Conservation (phyloP, 2,329 filamentous ascomycete species). For the Coleophoma crateriformis region DNA sequence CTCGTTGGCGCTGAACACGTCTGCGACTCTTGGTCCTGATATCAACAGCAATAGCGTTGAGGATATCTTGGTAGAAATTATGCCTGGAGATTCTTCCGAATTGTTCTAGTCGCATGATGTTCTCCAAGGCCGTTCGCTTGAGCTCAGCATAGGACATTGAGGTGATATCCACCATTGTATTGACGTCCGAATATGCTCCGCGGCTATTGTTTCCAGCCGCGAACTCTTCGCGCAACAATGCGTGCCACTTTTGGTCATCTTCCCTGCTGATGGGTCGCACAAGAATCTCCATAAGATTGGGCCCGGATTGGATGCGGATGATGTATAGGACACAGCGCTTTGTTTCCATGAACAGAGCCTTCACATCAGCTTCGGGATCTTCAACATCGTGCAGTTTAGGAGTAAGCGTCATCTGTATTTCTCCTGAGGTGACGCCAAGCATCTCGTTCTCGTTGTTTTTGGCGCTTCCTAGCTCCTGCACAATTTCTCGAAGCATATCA, state of each 20-base stretch:
- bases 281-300: slow-evolving; percentile 91
- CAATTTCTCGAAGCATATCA: slow-evolving; percentile 83
- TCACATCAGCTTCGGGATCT: slow-evolving; percentile 88
- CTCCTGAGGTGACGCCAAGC: slow-evolving; percentile 71
- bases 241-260: slow-evolving; percentile 84
- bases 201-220: slow-evolving; percentile 60
- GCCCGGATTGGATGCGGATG: slow-evolving; percentile 88
- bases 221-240: slow-evolving; percentile 78
- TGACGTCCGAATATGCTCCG: slow-evolving; percentile 84
- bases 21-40: slow-evolving; percentile 96
- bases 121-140: slow-evolving; percentile 89
- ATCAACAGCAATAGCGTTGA: slow-evolving; percentile 94
- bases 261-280: slow-evolving; percentile 82
- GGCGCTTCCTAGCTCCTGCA: slow-evolving; percentile 90
- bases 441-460: slow-evolving; percentile 96
- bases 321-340: slow-evolving; percentile 97
- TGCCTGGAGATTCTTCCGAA: slow-evolving; percentile 77
- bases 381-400: slow-evolving; percentile 86
- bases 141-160: slow-evolving; percentile 86
- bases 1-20: slow-evolving; percentile 83
- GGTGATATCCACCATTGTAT: slow-evolving; percentile 80
- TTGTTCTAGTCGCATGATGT: slow-evolving; percentile 84
- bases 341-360: slow-evolving; percentile 94
- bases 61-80: slow-evolving; percentile 95
- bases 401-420: slow-evolving; percentile 86